phyloP scores from a whole-genome alignment of 108 stramenopile species.

The Nitzschia putrida region DNA sequence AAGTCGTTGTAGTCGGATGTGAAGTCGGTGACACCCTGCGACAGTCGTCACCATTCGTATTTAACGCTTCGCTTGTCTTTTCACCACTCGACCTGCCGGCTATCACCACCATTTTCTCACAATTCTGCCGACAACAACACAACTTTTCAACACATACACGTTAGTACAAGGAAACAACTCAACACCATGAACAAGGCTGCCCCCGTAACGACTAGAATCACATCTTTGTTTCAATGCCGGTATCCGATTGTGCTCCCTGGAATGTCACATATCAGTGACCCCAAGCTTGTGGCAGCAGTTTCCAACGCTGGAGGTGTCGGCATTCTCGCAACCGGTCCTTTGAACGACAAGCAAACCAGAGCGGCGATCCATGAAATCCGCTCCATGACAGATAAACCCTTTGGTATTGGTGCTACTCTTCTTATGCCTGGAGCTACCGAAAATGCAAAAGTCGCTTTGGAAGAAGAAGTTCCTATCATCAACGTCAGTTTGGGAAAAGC shows the following conservation, averaged over 20 bases:
- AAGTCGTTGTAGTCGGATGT: too few relatives aligned
- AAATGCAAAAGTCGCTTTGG: constrained; percentile 83
- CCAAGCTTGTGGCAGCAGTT: constrained; percentile 86
- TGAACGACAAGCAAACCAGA: constrained; percentile 70
- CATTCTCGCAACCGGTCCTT: constrained; percentile 85
- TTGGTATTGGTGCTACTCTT: constrained; percentile 82
- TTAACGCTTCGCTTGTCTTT: too few relatives aligned
- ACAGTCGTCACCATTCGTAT: too few relatives aligned
- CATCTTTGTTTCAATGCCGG: constrained; percentile 64
- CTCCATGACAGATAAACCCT: constrained; percentile 62
- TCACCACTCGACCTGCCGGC: too few relatives aligned
- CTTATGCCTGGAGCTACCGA: constrained; percentile 86
- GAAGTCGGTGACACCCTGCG: too few relatives aligned
- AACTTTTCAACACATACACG: too few relatives aligned
- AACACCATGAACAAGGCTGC: constrained; percentile 2
- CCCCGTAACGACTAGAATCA: constrained; percentile 61
- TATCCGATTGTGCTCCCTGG: constrained; percentile 84
- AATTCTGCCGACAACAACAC: too few relatives aligned
- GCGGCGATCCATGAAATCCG: constrained; percentile 67
- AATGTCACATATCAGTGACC: constrained; percentile 83
- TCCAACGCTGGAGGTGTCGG: constrained; percentile 85
- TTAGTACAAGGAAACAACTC: background rate
- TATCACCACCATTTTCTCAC: too few relatives aligned
- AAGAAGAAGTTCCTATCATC: constrained; percentile 83
- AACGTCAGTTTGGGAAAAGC: constrained; percentile 88